Evolutionary conservation across 768 basidiomycete species (phyloP).

Genomic region (Auricularia auricula-judae): DNA sequence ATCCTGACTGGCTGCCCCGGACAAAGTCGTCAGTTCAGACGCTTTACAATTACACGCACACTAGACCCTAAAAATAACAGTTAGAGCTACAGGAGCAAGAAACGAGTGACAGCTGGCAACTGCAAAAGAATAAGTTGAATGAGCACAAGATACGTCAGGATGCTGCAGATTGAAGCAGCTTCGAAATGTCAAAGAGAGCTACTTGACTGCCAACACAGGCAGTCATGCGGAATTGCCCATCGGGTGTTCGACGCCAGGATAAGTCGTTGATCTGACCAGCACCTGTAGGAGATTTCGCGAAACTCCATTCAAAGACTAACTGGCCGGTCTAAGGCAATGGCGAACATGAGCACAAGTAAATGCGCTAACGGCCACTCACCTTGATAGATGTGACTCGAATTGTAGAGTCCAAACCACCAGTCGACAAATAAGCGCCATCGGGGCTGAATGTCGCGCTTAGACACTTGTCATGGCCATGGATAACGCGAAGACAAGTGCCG

Average conservation of each 20-base stretch:
- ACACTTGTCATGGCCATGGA: slow-evolving; percentile 63
- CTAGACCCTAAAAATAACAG: neutral
- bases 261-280: neutral
- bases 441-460: slow-evolving; percentile 72
- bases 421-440: slow-evolving; percentile 57
- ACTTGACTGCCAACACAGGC: neutral
- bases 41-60: neutral
- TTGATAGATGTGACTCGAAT: neutral
- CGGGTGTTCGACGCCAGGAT: neutral
- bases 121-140: neutral
- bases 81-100: neutral
- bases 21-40: neutral
- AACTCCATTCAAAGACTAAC: neutral
- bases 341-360: neutral
- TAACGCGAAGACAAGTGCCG: slow-evolving; percentile 64
- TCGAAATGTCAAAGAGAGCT: neutral
- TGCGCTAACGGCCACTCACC: neutral
- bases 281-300: neutral
- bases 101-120: neutral
- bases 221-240: neutral
- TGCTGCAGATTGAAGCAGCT: neutral
- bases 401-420: slow-evolving; percentile 35
- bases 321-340: neutral
- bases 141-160: neutral
- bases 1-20: neutral